Percentiles rank a stretch among this genome's conserved stretches.
Evolutionary conservation across 768 basidiomycete genomes (phyloP).

Genomic region (Hygrocybe coccinea): DNA sequence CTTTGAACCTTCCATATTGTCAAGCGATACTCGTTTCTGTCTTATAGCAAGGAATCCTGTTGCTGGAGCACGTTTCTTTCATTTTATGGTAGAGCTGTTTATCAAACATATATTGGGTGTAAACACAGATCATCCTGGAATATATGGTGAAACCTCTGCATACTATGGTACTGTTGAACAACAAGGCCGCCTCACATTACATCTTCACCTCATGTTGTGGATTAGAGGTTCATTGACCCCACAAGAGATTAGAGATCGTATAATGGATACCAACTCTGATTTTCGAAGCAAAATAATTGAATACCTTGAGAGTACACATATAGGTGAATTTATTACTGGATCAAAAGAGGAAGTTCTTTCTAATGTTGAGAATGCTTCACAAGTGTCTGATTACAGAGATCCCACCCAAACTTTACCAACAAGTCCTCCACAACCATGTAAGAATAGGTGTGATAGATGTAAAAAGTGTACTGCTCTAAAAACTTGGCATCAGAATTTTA

Average conservation of each 20-base stretch:
- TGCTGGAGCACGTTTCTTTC: slow-evolving; percentile 26
- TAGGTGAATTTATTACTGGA: slow-evolving; percentile 29
- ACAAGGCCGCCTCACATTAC: slow-evolving; percentile 15
- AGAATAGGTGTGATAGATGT: slow-evolving; percentile 31
- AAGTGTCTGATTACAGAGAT: slow-evolving; percentile 7
- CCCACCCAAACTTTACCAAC: slow-evolving; percentile 22
- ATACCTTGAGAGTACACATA: slow-evolving; percentile 28
- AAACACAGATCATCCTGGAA: slow-evolving; percentile 1
- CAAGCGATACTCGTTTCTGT: slow-evolving; percentile 15
- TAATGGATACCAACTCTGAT: slow-evolving; percentile 17
- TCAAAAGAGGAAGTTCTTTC: slow-evolving; percentile 14
- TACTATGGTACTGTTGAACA: no score
- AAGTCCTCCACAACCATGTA: slow-evolving; percentile 15
- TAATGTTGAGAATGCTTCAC: background rate
- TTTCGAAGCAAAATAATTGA: slow-evolving; percentile 24
- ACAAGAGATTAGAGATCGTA: slow-evolving; percentile 28
- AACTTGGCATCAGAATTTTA: slow-evolving; percentile 14
- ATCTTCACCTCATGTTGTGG: slow-evolving; percentile 38
- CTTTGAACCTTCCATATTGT: background rate
- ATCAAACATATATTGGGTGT: slow-evolving; percentile 23
- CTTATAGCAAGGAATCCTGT: slow-evolving; percentile 13
- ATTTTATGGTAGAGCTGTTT: slow-evolving; percentile 20
- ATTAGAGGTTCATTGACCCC: slow-evolving; percentile 26
- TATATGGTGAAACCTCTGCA: no score
- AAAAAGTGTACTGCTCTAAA: slow-evolving; percentile 15